Conservation (phyloP, 495 filamentous ascomycete genomes). For the Neurospora sp. region DNA sequence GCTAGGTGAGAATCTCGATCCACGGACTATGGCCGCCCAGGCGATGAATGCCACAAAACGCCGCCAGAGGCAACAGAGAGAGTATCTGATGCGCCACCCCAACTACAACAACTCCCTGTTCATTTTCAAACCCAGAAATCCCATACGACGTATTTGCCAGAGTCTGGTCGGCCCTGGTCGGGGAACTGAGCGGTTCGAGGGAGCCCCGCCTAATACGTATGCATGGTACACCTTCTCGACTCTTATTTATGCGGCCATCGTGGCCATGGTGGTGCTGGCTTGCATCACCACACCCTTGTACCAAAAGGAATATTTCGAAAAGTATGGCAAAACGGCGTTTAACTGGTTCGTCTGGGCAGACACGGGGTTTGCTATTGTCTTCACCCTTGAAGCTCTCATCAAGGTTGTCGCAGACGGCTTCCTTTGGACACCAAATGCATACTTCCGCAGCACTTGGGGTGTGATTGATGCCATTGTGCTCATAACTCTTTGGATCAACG, state of each 20-base stretch:
- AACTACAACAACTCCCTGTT: conserved; percentile 89
- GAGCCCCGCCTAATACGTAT: conserved; percentile 72
- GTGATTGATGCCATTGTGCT: conserved; percentile 92
- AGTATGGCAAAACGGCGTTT: conserved; percentile 27
- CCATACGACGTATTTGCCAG: conserved; percentile 74
- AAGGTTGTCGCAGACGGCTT: conserved; percentile 95
- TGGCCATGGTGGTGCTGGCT: conserved; percentile 92
- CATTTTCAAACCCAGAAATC: conserved; percentile 69
- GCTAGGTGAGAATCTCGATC: conserved; percentile 68
- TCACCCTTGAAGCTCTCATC: conserved; percentile 79
- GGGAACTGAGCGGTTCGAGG: conserved; percentile 74
- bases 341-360: conserved; percentile 96
- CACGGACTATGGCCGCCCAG: conserved; percentile 77
- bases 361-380: conserved; percentile 77
- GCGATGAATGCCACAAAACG: conserved; percentile 73
- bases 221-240: conserved; percentile 91
- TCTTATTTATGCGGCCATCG: conserved; percentile 87
- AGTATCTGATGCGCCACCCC: conserved; percentile 79
- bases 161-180: conserved; percentile 86
- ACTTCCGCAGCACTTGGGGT: conserved; percentile 92
- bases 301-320: conserved; percentile 69
- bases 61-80: conserved; percentile 77
- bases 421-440: conserved; percentile 96
- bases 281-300: conserved; percentile 92
- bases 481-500: conserved; percentile 92